A percentile compares a stretch with the other conserved stretches of the same genome.
phyloP scores from a whole-genome alignment of 2,329 filamentous ascomycete genomes.

The Mollisiaceae sp. region DNA sequence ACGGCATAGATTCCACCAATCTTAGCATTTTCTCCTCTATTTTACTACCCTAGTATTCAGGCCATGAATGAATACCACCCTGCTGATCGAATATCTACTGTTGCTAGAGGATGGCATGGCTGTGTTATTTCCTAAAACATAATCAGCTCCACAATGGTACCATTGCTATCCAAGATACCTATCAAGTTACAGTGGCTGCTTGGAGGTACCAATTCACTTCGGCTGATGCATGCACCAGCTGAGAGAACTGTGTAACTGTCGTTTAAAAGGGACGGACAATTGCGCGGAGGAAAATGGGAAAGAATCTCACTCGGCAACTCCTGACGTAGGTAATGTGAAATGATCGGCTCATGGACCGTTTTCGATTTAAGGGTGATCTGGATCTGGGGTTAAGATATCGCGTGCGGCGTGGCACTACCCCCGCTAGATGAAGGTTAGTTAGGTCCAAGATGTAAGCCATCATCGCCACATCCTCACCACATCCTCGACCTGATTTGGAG shows the following conservation, averaged over 20 bases:
- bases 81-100: background rate
- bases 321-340: background rate
- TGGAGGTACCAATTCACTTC: background rate
- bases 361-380: background rate
- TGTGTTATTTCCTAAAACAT: background rate
- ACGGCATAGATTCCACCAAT: no score
- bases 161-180: background rate
- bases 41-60: no score
- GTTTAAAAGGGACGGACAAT: constrained; percentile 2
- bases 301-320: no score
- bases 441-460: background rate
- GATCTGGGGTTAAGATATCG: background rate
- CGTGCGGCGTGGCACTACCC: background rate
- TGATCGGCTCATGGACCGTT: background rate
- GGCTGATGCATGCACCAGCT: background rate
- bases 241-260: background rate
- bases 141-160: background rate
- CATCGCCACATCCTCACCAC: background rate
- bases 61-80: background rate
- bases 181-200: background rate
- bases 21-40: no score
- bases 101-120: background rate
- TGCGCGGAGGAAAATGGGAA: no score
- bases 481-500: background rate
- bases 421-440: background rate